A percentile compares a stretch with the other conserved stretches of the same genome.
Evolutionary conservation across 148 eudicot genomes (phyloP).

Genomic region (Euryodendron excelsum): DNA sequence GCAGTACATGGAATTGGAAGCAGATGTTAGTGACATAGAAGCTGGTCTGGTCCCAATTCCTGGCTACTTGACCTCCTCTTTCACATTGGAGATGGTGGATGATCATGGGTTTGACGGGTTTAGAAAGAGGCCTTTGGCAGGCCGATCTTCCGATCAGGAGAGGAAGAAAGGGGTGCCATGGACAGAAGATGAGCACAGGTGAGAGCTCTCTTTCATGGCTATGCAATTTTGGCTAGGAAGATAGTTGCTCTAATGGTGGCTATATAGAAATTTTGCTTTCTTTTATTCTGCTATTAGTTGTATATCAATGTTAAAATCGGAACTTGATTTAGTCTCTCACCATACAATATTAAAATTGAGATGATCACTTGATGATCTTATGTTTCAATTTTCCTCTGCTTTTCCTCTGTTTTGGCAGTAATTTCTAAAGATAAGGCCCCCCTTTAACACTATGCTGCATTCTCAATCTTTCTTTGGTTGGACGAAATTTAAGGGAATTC

Average conservation of each 20-base stretch:
- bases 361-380: neutral
- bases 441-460: neutral
- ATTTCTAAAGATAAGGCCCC: neutral
- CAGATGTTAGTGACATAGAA: slow-evolving; percentile 78
- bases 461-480: neutral
- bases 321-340: neutral
- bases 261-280: too few species aligned
- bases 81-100: slow-evolving; percentile 55
- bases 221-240: neutral
- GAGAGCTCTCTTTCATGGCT: neutral
- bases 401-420: neutral
- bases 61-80: slow-evolving; percentile 60
- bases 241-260: too few species aligned
- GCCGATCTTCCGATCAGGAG: slow-evolving; percentile 59
- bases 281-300: too few species aligned
- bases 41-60: slow-evolving; percentile 81
- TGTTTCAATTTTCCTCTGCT: too few species aligned
- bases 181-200: slow-evolving; percentile 98
- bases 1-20: slow-evolving; percentile 60
- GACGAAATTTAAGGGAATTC: neutral
- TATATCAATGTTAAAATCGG: neutral
- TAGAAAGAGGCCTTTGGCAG: slow-evolving; percentile 31
- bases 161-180: slow-evolving; percentile 91
- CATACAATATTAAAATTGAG: neutral
- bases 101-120: slow-evolving; percentile 36